Evolutionary conservation across 2,329 filamentous ascomycete genomes (phyloP), one percentile per base, ranked within the genome.

Genomic region (Fonsecaea erecta): DNA sequence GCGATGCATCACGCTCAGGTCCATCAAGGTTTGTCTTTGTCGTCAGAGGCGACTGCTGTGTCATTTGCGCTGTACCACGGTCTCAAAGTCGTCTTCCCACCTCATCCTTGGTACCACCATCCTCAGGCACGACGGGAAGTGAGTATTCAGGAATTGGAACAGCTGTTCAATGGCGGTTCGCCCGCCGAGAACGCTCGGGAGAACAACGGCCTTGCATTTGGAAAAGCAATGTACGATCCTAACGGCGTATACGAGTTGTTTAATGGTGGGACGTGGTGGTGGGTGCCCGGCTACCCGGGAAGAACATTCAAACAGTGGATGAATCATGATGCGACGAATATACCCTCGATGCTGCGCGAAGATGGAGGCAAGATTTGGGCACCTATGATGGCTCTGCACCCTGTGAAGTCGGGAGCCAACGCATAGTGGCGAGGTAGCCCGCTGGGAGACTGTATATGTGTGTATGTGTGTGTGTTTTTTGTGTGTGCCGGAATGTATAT

Each of bases 301-400:
- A 91, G 92, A 69, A 74, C 97, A 74, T 97, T 94, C 81, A 84
- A 87, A 54, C 84, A 92, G 67, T 97, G 94, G 93, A 79, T 97
- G 43, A 88, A 92, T 74, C 90, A 91, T 69, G 89, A 92, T 62
- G 89, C 90, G 9, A 91, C 91, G 26, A 90, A 92, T 72, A 85
- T 90, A 76, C 88, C 90, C 71, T 52, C 24, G 11, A 57, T 62
- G 53, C 34, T 65, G 28, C 40, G 63, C 12, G 92, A 95, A 77
- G 77, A 84, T 67, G 84, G 83, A 3, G 88, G 89, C 18, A 90
- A 93, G 76, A 96, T 97, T 91, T 97, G 93, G 78, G 80, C 97
- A 46, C 92, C 92, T 11, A 91, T 90, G 0, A 94, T 97, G 88
- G 79, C 97, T 68, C 79, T 97, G 69, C 93, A 97, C 83, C 93